Evolutionary conservation across 2,329 filamentous ascomycete genomes (phyloP).

Genomic region (Volutella citrinella): DNA sequence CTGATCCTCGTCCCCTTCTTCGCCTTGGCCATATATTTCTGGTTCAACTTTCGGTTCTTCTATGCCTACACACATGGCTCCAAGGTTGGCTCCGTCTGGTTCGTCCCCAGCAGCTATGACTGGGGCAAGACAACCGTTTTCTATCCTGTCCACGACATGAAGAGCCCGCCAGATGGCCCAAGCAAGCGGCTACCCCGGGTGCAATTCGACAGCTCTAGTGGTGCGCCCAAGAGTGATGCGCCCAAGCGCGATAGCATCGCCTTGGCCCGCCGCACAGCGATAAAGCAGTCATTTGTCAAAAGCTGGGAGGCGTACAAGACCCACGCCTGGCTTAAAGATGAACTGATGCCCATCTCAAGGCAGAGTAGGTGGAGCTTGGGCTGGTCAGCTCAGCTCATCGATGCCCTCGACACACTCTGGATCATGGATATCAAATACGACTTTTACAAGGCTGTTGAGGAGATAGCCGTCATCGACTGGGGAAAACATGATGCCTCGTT

Average conservation of each 20-base stretch:
- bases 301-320: constrained; percentile 52
- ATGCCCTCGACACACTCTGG: constrained; percentile 56
- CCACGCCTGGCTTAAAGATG: constrained; percentile 55
- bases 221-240: constrained; percentile 24
- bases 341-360: constrained; percentile 49
- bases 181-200: constrained; percentile 40
- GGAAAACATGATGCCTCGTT: constrained; percentile 40
- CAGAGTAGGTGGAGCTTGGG: constrained; percentile 47
- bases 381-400: constrained; percentile 58
- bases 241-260: constrained; percentile 38
- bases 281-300: constrained; percentile 39
- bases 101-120: constrained; percentile 36
- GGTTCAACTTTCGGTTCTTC: constrained; percentile 21
- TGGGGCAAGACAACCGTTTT: constrained; percentile 33
- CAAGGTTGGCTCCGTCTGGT: constrained; percentile 24
- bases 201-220: constrained; percentile 28
- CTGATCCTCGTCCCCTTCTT: constrained; percentile 27
- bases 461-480: constrained; percentile 54
- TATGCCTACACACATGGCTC: constrained; percentile 15
- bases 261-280: constrained; percentile 32
- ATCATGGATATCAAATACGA: constrained; percentile 58
- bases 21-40: constrained; percentile 25
- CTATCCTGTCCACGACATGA: constrained; percentile 30
- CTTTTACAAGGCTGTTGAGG: constrained; percentile 48
- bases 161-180: constrained; percentile 32